phyloP scores from a whole-genome alignment of 306 rosid genomes.

The Malus fusca region DNA sequence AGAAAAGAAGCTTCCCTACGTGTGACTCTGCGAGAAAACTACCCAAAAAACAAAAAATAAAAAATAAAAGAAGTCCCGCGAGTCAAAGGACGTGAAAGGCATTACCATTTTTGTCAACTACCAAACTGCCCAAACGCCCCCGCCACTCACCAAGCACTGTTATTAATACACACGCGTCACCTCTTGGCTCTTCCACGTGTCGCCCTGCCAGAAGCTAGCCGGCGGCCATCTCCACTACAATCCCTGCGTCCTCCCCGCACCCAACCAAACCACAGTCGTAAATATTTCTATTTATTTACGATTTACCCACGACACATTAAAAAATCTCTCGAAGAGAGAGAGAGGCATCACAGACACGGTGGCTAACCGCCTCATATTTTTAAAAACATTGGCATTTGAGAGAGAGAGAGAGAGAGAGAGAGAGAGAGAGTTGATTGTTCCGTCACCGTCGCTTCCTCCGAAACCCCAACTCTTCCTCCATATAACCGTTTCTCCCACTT shows the following conservation, averaged over 20 bases:
- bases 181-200: background rate
- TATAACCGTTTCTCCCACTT: conserved; percentile 29
- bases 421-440: background rate
- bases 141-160: background rate
- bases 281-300: too few species aligned
- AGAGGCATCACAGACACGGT: conserved; percentile 8
- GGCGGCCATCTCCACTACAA: conserved; percentile 7
- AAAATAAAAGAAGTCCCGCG: background rate
- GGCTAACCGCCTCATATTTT: conserved; percentile 44
- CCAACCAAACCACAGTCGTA: background rate
- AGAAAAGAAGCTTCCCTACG: background rate
- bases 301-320: too few species aligned
- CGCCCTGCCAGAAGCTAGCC: background rate
- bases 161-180: background rate
- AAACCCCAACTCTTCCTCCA: background rate
- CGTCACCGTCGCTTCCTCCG: conserved; percentile 7
- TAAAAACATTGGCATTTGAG: background rate
- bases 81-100: conserved; percentile 16
- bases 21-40: too few species aligned
- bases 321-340: background rate
- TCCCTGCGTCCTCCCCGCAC: conserved; percentile 26
- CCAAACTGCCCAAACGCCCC: background rate
- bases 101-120: background rate
- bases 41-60: too few species aligned
- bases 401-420: background rate